Percentiles rank a stretch among this genome's conserved stretches.
Evolutionary conservation across 495 filamentous ascomycete genomes (phyloP).

Genomic region (Penicillium steckii): DNA sequence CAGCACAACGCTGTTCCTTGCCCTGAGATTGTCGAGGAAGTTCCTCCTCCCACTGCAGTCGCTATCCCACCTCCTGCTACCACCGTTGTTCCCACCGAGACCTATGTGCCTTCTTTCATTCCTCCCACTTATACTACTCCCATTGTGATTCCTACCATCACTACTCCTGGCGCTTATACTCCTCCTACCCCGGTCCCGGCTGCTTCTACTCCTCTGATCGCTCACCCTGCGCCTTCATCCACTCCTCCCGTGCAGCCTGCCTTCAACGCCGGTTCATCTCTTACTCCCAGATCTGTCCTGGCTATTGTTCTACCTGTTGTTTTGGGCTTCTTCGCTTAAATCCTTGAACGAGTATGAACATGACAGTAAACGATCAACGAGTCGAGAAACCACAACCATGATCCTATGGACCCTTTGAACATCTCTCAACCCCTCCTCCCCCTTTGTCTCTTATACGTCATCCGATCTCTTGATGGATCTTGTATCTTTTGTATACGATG

Average conservation of each 20-base stretch:
- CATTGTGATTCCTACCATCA: slow-evolving; percentile 15
- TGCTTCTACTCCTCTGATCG: slow-evolving; percentile 24
- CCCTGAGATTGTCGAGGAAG: slow-evolving; percentile 17
- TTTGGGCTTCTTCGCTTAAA: slow-evolving; percentile 23
- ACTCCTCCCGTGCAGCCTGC: slow-evolving; percentile 13
- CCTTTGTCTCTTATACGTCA: not conserved
- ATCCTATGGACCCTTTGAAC: not conserved
- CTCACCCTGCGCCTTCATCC: slow-evolving; percentile 15
- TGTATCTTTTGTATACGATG: slow-evolving; percentile 11
- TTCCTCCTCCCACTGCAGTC: slow-evolving; percentile 7
- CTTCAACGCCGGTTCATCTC: slow-evolving; percentile 22
- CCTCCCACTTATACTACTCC: slow-evolving; percentile 23
- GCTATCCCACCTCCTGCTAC: slow-evolving; percentile 11
- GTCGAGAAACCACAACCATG: not conserved
- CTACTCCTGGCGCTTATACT: slow-evolving; percentile 14
- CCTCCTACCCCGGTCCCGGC: slow-evolving; percentile 8
- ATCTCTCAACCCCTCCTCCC: not conserved
- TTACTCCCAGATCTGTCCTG: slow-evolving; percentile 20
- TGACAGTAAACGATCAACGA: not conserved
- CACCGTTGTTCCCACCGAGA: slow-evolving; percentile 6
- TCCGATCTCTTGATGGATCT: not conserved
- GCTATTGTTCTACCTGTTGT: slow-evolving; percentile 20
- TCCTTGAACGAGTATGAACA: not conserved
- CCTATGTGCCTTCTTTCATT: slow-evolving; percentile 16
- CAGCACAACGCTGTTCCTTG: slow-evolving; percentile 20